A percentile compares a stretch with the other conserved stretches of the same genome.
These are phyloP conservation scores for Cylindrotheca closterium DNA, from an alignment of 108 stramenopile genomes.

Conservation along the genomic window DNA sequence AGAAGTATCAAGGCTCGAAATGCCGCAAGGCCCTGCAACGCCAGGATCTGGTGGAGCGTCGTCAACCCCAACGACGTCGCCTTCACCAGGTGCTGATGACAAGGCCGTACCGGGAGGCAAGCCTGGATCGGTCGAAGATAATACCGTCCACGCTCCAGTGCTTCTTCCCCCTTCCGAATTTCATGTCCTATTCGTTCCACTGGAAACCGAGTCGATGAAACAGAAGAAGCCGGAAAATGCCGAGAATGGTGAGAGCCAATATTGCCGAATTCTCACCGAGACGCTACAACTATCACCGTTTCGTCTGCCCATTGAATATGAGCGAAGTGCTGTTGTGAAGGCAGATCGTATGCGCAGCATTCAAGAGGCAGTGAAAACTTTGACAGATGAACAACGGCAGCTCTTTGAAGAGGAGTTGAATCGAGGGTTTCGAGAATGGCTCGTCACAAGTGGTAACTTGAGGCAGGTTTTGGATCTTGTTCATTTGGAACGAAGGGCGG, in stretches of 20 bases:
- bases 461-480: conserved; percentile 92
- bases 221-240: conserved; percentile 55
- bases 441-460: conserved; percentile 89
- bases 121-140: conserved; percentile 45
- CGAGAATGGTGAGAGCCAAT: conserved; percentile 59
- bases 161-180: conserved; percentile 77
- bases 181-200: conserved; percentile 73
- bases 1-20: conserved; percentile 68
- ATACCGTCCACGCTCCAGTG: conserved; percentile 60
- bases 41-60: conserved; percentile 21
- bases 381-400: conserved; percentile 61
- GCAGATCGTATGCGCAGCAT: conserved; percentile 73
- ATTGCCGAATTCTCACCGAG: conserved; percentile 76
- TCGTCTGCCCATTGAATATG: conserved; percentile 80
- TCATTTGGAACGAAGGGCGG: conserved; percentile 62
- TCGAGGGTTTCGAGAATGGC: conserved; percentile 87
- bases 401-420: conserved; percentile 81
- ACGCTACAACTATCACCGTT: conserved; percentile 82
- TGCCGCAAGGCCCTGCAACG: conserved; percentile 56
- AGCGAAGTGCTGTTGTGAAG: conserved; percentile 64
- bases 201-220: conserved; percentile 55
- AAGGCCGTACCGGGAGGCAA: conserved; percentile 43
- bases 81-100: conserved; percentile 65
- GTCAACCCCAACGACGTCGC: conserved; percentile 15
- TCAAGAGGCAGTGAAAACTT: conserved; percentile 63